Conservation (phyloP, 306 rosid genomes). For the Dryas drummondii region DNA sequence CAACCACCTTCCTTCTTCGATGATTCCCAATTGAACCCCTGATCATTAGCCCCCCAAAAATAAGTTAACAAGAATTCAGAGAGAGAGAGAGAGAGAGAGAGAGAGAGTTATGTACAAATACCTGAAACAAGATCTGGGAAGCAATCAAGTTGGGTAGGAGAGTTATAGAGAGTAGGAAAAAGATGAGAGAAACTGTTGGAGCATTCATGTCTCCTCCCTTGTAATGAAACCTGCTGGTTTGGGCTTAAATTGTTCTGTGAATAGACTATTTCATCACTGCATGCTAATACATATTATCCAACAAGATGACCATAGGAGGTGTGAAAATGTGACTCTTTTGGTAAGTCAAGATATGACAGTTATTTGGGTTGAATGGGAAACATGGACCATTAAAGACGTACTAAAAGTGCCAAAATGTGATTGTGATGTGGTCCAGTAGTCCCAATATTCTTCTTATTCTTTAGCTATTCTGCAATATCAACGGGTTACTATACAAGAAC, state of each 20-base stretch:
- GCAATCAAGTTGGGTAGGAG: constrained; percentile 3
- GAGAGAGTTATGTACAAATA: neutral
- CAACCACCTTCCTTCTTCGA: constrained; percentile 54
- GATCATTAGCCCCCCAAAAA: neutral
- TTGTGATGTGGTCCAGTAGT: too few species aligned
- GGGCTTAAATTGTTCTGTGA: neutral
- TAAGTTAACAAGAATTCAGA: neutral
- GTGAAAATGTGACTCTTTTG: neutral
- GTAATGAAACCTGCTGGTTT: neutral
- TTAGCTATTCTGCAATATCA: too few species aligned
- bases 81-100: neutral
- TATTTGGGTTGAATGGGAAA: too few species aligned
- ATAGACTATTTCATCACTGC: neutral
- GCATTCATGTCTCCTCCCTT: constrained; percentile 2
- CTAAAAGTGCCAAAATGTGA: too few species aligned
- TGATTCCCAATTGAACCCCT: constrained; percentile 91
- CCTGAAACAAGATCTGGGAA: constrained; percentile 14
- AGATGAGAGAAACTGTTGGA: neutral
- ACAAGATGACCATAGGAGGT: neutral
- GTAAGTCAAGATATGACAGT: too few species aligned
- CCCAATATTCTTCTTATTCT: too few species aligned
- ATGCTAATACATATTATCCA: neutral
- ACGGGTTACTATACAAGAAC: too few species aligned
- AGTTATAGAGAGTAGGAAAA: neutral
- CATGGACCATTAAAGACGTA: too few species aligned